phyloP scores from a whole-genome alignment of 129 eudicot genomes.

The Smallanthus sonchifolius region DNA sequence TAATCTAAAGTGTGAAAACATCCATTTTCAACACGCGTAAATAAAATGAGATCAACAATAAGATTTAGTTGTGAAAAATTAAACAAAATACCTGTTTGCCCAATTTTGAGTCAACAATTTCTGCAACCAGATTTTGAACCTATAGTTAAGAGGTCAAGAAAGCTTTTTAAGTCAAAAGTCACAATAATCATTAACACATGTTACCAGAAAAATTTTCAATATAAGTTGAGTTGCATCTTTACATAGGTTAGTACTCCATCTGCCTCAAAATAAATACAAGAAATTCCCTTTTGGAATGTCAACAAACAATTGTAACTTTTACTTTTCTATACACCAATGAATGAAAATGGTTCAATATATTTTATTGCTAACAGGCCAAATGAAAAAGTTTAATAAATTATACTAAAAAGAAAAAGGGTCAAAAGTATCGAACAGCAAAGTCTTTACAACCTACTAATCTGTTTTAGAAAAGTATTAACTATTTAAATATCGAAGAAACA shows the following conservation, averaged over 20 bases:
- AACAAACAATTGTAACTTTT: background rate
- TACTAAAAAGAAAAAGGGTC: background rate
- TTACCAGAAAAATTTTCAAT: background rate
- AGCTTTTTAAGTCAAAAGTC: background rate
- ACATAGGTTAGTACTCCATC: constrained; percentile 2
- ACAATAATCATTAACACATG: background rate
- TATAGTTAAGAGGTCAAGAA: constrained; percentile 24
- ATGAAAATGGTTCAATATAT: background rate
- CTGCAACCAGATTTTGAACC: constrained; percentile 98
- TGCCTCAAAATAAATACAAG: background rate
- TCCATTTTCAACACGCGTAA: constrained; percentile 10
- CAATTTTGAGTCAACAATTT: constrained; percentile 84
- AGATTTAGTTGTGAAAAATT: background rate
- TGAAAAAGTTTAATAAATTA: background rate
- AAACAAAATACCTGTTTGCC: constrained; percentile 78
- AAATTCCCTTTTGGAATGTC: background rate
- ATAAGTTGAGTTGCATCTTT: background rate
- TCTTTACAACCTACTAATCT: background rate
- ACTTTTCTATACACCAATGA: background rate
- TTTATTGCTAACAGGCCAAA: background rate
- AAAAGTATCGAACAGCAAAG: background rate
- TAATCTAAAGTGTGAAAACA: constrained; percentile 43
- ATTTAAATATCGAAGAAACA: background rate
- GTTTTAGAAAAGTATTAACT: background rate
- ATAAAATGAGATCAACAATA: background rate